Percentiles rank a stretch among this genome's conserved stretches.
These are phyloP conservation scores for Starmerella khaoyaiensis DNA, from an alignment of 805 yeast species.

Conservation along the genomic window DNA sequence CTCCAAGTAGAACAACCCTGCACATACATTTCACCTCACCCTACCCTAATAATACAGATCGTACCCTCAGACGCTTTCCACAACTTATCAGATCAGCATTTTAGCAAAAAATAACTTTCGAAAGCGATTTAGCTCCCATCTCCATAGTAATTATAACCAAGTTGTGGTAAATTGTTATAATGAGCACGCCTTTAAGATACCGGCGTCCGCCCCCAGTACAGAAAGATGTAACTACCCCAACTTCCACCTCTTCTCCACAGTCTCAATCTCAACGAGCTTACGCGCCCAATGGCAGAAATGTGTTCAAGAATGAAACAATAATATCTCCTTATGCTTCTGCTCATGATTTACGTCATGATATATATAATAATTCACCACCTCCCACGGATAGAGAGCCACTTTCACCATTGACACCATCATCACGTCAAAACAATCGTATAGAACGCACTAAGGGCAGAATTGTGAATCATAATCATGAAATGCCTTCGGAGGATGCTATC, in stretches of 20 bases:
- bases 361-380: neutral
- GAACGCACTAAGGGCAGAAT: slow-evolving; percentile 11
- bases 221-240: neutral
- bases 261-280: too few species aligned
- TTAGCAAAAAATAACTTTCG: too few species aligned
- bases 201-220: slow-evolving; percentile 5
- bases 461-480: slow-evolving; percentile 1
- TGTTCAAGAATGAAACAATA: too few species aligned
- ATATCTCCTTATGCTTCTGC: neutral
- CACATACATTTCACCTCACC: too few species aligned
- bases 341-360: neutral
- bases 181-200: slow-evolving; percentile 9
- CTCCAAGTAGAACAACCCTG: too few species aligned
- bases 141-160: too few species aligned
- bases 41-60: too few species aligned
- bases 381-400: slow-evolving; percentile 1
- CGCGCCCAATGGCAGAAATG: too few species aligned
- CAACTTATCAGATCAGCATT: too few species aligned
- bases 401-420: neutral
- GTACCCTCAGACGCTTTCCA: too few species aligned
- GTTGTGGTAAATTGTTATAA: neutral
- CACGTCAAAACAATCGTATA: slow-evolving; percentile 8
- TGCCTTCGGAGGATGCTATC: slow-evolving; percentile 5
- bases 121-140: too few species aligned
- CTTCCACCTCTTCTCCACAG: neutral